Evolutionary conservation across 2,329 filamentous ascomycete species (phyloP).

Genomic region (Ascocoryne sarcoides): DNA sequence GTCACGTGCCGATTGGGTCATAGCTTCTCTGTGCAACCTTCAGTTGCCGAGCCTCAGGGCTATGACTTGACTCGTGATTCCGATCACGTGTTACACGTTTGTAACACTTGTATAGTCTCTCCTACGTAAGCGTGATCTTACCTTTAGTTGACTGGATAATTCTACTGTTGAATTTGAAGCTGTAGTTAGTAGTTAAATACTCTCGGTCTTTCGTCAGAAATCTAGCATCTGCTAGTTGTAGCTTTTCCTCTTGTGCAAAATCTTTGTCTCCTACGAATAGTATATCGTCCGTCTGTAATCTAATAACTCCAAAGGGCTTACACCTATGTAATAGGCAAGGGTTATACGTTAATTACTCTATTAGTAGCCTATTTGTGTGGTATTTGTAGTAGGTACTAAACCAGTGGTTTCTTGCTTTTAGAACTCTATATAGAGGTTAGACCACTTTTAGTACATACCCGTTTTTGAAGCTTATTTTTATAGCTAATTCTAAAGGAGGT

Average conservation of each 20-base stretch:
- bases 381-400: slow-evolving; percentile 8
- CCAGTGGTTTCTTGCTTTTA: slow-evolving; percentile 9
- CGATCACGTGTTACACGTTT: too few species aligned
- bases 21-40: too few species aligned
- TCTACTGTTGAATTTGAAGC: slow-evolving; percentile 4
- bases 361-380: slow-evolving; percentile 3
- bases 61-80: too few species aligned
- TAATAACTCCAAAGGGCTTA: slow-evolving; percentile 3
- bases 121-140: not conserved
- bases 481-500: not conserved
- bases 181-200: not conserved
- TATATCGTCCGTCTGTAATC: slow-evolving; percentile 5
- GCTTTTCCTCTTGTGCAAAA: not conserved
- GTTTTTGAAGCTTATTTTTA: not conserved
- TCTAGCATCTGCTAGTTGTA: slow-evolving; percentile 1
- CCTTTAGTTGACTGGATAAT: not conserved
- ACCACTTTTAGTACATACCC: slow-evolving; percentile 1
- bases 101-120: too few species aligned
- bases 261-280: slow-evolving; percentile 2
- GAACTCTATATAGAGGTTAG: slow-evolving; percentile 10
- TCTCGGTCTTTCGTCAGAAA: slow-evolving; percentile 2
- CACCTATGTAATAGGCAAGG: slow-evolving; percentile 1
- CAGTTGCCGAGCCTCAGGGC: too few species aligned
- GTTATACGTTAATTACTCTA: slow-evolving; percentile 7
- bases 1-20: too few species aligned